phyloP scores from a whole-genome alignment of 2,329 filamentous ascomycete genomes.

The Paecilomyces niveus region DNA sequence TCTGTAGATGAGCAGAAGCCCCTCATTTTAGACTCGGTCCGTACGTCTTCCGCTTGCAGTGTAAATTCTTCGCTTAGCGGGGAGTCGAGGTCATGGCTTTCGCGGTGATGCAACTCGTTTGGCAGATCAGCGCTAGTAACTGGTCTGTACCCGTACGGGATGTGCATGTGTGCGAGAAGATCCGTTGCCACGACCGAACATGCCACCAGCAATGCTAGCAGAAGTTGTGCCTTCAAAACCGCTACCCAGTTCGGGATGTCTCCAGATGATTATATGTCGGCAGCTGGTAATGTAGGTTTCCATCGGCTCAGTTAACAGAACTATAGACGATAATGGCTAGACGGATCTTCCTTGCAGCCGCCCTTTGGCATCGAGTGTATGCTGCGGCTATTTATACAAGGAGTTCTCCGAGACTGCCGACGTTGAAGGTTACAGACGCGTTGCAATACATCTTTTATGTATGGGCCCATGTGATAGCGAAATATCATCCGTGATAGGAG shows the following conservation, averaged over 20 bases:
- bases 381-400: background rate
- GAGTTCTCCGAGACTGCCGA: background rate
- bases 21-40: background rate
- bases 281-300: background rate
- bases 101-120: background rate
- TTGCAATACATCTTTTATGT: background rate
- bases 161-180: background rate
- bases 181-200: background rate
- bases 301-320: background rate
- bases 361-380: background rate
- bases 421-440: background rate
- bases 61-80: background rate
- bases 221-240: background rate
- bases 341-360: background rate
- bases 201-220: background rate
- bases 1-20: background rate
- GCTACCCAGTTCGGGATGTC: background rate
- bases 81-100: background rate
- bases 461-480: background rate
- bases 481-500: background rate
- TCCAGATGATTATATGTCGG: background rate
- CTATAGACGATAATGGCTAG: background rate
- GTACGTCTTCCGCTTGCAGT: background rate
- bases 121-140: background rate
- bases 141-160: background rate